phyloP scores from a whole-genome alignment of 768 basidiomycete species.

The Tulasnella calospora region DNA sequence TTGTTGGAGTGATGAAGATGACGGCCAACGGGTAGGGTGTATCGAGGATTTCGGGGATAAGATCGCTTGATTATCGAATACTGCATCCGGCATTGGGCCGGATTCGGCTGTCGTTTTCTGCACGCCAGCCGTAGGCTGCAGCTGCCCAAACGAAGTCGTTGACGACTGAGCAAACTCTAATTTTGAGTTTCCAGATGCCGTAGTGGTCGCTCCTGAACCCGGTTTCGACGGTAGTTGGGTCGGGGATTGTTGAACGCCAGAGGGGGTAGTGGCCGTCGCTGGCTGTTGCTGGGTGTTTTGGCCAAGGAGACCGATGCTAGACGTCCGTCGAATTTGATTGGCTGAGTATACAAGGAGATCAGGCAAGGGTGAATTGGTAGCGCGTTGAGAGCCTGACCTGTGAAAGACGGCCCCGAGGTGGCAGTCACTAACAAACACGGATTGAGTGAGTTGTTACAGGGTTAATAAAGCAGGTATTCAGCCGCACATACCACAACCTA shows the following conservation, averaged over 20 bases:
- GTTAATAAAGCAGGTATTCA: background rate
- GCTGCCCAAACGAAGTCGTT: background rate
- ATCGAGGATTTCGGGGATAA: background rate
- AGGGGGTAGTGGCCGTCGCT: background rate
- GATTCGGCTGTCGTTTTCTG: background rate
- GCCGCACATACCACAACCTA: background rate
- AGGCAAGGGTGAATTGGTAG: background rate
- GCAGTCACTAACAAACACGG: background rate
- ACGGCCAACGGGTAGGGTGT: background rate
- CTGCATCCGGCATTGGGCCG: background rate
- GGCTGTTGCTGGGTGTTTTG: background rate
- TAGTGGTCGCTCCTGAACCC: background rate
- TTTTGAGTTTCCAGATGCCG: background rate
- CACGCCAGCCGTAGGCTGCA: no score
- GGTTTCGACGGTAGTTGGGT: background rate
- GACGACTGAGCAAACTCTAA: background rate
- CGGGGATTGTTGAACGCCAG: background rate
- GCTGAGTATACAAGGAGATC: background rate
- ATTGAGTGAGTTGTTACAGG: background rate
- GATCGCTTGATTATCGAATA: background rate
- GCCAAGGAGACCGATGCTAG: background rate
- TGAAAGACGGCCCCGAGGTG: background rate
- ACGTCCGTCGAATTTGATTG: background rate
- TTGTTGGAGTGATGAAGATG: background rate
- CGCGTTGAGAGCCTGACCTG: background rate